Evolutionary conservation across 2,329 filamentous ascomycete species (phyloP).

Genomic region (Fusarium goolgardi): DNA sequence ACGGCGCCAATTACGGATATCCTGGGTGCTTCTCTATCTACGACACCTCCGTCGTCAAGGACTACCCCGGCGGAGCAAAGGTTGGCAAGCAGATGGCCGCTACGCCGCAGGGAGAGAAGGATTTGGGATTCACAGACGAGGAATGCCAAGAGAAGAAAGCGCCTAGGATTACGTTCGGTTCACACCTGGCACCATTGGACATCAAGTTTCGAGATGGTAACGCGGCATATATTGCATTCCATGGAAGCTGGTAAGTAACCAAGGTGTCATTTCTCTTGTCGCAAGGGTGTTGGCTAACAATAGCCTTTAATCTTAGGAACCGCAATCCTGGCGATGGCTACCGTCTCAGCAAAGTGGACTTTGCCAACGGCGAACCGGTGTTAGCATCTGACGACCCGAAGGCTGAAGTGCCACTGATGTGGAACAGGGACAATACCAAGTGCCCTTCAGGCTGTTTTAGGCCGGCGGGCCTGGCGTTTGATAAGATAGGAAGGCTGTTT

Average conservation of each 20-base stretch:
- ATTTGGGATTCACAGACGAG: conserved; percentile 18
- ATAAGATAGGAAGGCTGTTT: conserved; percentile 6
- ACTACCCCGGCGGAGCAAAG: background rate
- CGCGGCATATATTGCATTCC: conserved; percentile 12
- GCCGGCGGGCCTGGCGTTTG: conserved; percentile 1
- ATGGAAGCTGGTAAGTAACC: conserved; percentile 13
- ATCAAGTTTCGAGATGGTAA: conserved; percentile 12
- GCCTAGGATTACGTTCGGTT: conserved; percentile 3
- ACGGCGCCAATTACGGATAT: conserved; percentile 17
- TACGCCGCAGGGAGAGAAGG: background rate
- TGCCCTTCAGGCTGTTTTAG: conserved; percentile 14
- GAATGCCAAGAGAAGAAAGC: conserved; percentile 17
- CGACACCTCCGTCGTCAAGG: conserved; percentile 1
- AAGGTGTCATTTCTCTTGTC: too few relatives aligned
- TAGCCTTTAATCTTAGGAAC: background rate
- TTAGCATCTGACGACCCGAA: background rate
- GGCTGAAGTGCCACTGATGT: conserved; percentile 15
- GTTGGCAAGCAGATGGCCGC: conserved; percentile 16
- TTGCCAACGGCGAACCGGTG: background rate
- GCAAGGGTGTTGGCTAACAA: background rate
- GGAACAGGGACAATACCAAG: conserved; percentile 6
- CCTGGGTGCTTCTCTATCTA: conserved; percentile 19
- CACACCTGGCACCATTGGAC: conserved; percentile 12
- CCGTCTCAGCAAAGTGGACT: conserved; percentile 14
- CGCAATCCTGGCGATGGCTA: conserved; percentile 18